Base-by-base conservation (phyloP, 2,329 filamentous ascomycete species). In the Beauveria medogensis region DNA sequence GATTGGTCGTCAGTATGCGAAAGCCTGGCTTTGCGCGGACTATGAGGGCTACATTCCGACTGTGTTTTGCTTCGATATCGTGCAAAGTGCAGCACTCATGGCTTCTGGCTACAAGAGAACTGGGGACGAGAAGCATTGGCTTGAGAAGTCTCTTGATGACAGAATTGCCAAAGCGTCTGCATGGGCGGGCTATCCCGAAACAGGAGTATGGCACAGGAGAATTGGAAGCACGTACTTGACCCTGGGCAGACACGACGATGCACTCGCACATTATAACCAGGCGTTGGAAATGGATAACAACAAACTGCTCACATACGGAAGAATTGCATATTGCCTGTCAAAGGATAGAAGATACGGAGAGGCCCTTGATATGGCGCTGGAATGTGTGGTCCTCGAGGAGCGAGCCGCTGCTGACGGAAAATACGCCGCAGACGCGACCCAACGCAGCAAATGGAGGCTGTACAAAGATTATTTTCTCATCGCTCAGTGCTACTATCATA, bases 31-130 rank as follows among this genome's bases (percentile, higher is more conserved):
- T 0, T 70, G 71, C 0, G 65, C 67, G 4, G 67, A 69, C 4
- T 76, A 71, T 30, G 64, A 69, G 28, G 67, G 67, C 40, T 77
- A 77, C 41, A 66, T 77, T 6, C 74, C 75, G 5, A 75, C 75
- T 0, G 64, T 74, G 0, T 74, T 77, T 60, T 77, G 75, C 63
- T 76, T 77, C 63, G 74, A 76, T 59, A 76, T 77, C 43, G 75
- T 77, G 4, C 75, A 77, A 60, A 73, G 70, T 47, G 69, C 76
- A 34, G 73, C 75, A 5, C 73, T 73, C 3, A 72, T 77, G 67
- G 69, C 76, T 16, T 69, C 70, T 1, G 75, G 73, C 2, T 67
- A 70, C 58, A 73, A 71, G 0, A 77, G 73, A 72, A 70, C 70
- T 0, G 71, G 74, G 44, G 71, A 71, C 5, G 70, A 71, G 20